Evolutionary conservation across 768 basidiomycete species (phyloP), one percentile per base, ranked within the genome.

Genomic region (Rhodotorula diobovata): DNA sequence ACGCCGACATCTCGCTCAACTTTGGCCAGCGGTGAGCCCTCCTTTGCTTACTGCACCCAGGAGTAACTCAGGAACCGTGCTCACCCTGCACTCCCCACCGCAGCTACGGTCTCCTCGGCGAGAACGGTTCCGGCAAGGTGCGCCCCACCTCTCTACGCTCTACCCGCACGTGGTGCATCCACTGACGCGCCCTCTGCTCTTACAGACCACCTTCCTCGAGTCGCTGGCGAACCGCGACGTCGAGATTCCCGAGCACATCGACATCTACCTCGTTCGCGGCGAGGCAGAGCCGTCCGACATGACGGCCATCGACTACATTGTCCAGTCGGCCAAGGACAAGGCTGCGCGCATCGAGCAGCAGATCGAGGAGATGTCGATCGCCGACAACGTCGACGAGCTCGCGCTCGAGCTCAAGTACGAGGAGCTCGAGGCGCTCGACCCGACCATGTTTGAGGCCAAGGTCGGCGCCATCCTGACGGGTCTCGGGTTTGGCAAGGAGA

Each of bases 91-190:
- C n/a, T n/a, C n/a, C n/a, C n/a, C n/a, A n/a, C 28, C 20, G 20
- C 70, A 82, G 83, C 73, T 99, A 99, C 78, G 96, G 96, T 81
- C 84, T 99, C 43, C 84, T 99, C 54, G 95, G 95, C 48, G 93
- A 97, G 81, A 98, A 99, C 79, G 95, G 95, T 43, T 94, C 91
- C n/a, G 95, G 95, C 83, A 99, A 99, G 88, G 93, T 93, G 72
- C 59, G 77, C 77, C 48, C 34, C 32, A 25, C 39, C 37, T 59
- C 39, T 59, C 14, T 64, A 66, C 61, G 54, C 63, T 37, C 53
- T 56, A 2, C 63, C 28, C 61, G 61, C 50, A 66, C 67, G 25
- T 32, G 8, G 32, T 35, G 11, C 35, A 1, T 1, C 30, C 45
- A 20, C 54, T 37, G 32, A 55, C 58, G 15, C 25, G 21, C 20